Base-by-base conservation (phyloP, 2,329 filamentous ascomycete genomes). In the Colletotrichum musae region DNA sequence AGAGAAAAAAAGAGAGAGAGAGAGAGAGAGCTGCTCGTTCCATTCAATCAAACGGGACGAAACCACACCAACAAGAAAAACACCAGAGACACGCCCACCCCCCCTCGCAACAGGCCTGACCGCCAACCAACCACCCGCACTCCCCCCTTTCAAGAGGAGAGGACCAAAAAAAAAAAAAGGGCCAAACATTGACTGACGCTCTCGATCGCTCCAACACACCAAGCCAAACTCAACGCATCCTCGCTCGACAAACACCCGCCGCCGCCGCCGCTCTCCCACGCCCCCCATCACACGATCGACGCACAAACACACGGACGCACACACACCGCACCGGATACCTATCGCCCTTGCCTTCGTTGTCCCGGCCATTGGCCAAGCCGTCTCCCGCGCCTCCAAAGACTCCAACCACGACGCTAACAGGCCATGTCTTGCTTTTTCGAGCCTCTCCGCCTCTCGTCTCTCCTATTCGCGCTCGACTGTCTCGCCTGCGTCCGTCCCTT, bases 231-330 rank as follows among this genome's bases (percentile, higher is more conserved):
- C 50, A 62, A 62, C 59, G 59, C 50, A 62, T 62, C 50, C 50
- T 54, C 36, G 50, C 50, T 62, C 50, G 59, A 62, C 50, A 53
- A 62, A 62, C 59, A 62, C 66, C 62, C 62, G 43, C 56, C 32
- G 32, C 32, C 32, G 32, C n/a, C 54, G 45, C 24, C 60, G 24
- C 39, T 21, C 58, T 39, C 10, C 26, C 66, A 69, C 66, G 48
- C 66, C 61, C 66, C 66, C 56, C 54, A 66, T 69, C 62, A 69
- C 66, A 69, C 50, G 62, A 69, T 69, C 66, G 66, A 66, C 62
- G 51, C 66, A 65, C 56, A 57, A 66, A 61, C 66, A 60, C 66
- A 66, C 62, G 60, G 62, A 69, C 66, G 45, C 61, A 58, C 52
- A 56, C 66, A 61, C 66, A 69, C 66, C 43, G 62, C 50, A 66